Base-by-base conservation (phyloP, 176 grass and related monocot genomes). In the Oryza officinalis region DNA sequence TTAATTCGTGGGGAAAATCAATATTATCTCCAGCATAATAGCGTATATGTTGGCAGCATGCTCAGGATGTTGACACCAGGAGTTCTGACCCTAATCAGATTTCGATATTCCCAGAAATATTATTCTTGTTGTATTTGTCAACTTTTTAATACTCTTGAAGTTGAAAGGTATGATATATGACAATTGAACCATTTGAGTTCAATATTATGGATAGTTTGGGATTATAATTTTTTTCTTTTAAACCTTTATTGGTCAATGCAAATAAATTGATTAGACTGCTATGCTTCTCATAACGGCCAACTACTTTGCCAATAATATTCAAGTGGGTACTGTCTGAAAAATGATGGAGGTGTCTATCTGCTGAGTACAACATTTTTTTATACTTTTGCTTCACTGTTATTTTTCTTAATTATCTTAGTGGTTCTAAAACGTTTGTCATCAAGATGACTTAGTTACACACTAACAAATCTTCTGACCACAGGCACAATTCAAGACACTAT, bases 401-500 rank as follows among this genome's bases (percentile, higher is more conserved):
- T 45, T 37, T 4, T 4, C 10, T 27, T 40, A 54, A 4, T 23
- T 70, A 8, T 3, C 5, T 63, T 38, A 27, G 6, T 73, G 27
- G 14, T 22, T 38, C 6, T 61, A 9, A 13, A 25, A 25, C 11
- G 28, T 67, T 84, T 67, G 23, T 18, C 69, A 63, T 30, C 45
- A 49, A 10, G 33, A 54, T 12, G 6, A 65, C 71, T 45, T 77
- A 35, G 65, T 80, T 52, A 65, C 52, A 81, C 72, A 10, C 30
- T 70, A 18, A 33, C 32, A 72, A 71, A 13, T 30, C 13, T 35
- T 54, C 25, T 54, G 27, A 57, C 18, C 41, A 43, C 89, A 98
- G 93, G 96, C 93, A 52, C 91, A 89, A 38, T 90, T 98, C 52
- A 95, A 86, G 43, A 90, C 84, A 28, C 57, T 88, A 38, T 87